Evolutionary conservation across 208 protist species (phyloP), one percentile per base, ranked within the genome.

Genomic region (Leishmania braziliensis): DNA sequence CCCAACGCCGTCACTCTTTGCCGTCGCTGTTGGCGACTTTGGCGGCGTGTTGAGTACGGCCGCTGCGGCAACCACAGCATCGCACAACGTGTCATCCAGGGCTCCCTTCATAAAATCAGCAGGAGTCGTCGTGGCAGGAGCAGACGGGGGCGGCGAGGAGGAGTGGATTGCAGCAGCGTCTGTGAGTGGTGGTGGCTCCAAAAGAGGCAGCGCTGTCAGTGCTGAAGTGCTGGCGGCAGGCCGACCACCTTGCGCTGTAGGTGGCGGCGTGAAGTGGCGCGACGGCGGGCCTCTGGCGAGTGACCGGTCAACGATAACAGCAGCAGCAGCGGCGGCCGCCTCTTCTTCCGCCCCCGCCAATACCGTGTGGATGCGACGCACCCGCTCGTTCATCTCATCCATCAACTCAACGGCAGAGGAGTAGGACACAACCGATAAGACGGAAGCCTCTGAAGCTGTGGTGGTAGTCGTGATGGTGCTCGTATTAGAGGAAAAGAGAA

Each of bases 331-430:
- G 10, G 54, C 71, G 18, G 68, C 18, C 8, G 29, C 29, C 51
- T 65, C 54, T 65, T 75, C 36, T 14, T 60, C 26, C 3, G 36
- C 62, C 50, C 88, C 84, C 29, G 75, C 39, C 51, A 95, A 82
- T 23, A 92, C 66, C 10, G 76, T 73, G 69, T 91, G 85, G 36
- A 95, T 91, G 71, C 84, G 80, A 51, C 83, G 81, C 48, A 95
- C 85, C 20, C 92, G 92, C 56, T 87, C 86, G n/a, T 76, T 74
- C 90, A 93, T 92, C 75, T 85, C 70, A 2, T 82, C 71, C 33
- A 93, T 73, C 58, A 91, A 78, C 54, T 72, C 70, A 29, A 77
- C 56, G 5, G 53, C 82, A 53, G 81, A 73, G 9, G 71, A 70
- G 36, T 78, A 72, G 8, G 81, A 81, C 20, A 62, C 2, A 16